Conservation (phyloP, 257 asterid species). For the Jaltomata sinuosa region DNA sequence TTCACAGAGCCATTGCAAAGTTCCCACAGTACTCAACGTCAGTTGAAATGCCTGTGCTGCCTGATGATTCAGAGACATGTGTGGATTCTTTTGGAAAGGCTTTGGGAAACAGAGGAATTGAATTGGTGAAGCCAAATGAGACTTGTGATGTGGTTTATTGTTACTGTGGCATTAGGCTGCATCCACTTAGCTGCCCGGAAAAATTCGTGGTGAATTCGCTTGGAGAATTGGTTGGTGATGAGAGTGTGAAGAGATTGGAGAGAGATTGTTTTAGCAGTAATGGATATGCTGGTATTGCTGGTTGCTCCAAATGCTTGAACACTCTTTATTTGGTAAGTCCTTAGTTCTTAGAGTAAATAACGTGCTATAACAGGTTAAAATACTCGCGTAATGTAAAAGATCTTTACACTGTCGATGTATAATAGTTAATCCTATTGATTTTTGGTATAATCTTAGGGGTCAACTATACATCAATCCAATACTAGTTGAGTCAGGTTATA, state of each 20-base stretch:
- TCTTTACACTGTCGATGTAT: too few relatives aligned
- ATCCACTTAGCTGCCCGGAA: slow-evolving; percentile 76
- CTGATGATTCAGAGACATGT: slow-evolving; percentile 94
- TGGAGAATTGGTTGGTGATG: slow-evolving; percentile 59
- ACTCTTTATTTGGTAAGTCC: slow-evolving; percentile 60
- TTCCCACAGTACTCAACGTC: slow-evolving; percentile 29
- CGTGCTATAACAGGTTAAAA: neutral
- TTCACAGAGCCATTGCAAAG: slow-evolving; percentile 18
- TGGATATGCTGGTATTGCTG: slow-evolving; percentile 57
- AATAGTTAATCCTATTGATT: too few relatives aligned
- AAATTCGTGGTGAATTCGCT: slow-evolving; percentile 51
- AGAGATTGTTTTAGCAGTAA: slow-evolving; percentile 35
- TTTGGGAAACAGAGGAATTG: slow-evolving; percentile 47
- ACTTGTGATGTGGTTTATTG: slow-evolving; percentile 91
- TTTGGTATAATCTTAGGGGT: too few relatives aligned
- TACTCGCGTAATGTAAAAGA: too few relatives aligned
- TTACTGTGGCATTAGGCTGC: slow-evolving; percentile 87
- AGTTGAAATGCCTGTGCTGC: slow-evolving; percentile 74
- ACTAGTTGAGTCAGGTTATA: neutral
- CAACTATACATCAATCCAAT: neutral
- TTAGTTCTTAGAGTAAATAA: neutral
- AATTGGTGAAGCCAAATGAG: slow-evolving; percentile 67
- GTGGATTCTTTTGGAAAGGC: slow-evolving; percentile 74
- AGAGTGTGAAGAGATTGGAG: slow-evolving; percentile 79
- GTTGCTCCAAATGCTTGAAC: slow-evolving; percentile 81